phyloP scores from a whole-genome alignment of 176 grass and related monocot species.

The Oryza coarctata region DNA sequence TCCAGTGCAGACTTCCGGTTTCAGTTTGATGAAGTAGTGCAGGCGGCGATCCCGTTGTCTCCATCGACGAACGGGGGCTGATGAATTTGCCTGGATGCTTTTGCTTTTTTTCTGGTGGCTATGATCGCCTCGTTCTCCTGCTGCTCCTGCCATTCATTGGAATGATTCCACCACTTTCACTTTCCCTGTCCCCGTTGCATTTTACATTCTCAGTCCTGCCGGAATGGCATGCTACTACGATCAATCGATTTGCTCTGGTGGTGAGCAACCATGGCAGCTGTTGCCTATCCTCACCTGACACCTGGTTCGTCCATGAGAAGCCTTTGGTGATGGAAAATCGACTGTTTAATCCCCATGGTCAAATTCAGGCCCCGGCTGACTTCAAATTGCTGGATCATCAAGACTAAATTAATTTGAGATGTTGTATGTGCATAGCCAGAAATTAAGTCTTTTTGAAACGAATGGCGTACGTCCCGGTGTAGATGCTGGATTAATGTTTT shows the following conservation, averaged over 20 bases:
- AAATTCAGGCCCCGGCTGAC: no score
- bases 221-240: not conserved
- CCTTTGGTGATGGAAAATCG: no score
- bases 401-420: no score
- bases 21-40: not conserved
- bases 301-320: not conserved
- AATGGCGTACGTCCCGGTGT: no score
- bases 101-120: not conserved
- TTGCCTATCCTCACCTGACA: not conserved
- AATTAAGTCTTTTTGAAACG: no score
- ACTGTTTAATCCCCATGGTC: no score
- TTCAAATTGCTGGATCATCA: no score
- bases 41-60: slow-evolving; percentile 5
- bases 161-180: not conserved
- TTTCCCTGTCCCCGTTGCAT: not conserved
- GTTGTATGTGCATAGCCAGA: no score
- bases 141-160: not conserved
- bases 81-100: not conserved
- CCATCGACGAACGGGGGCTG: not conserved
- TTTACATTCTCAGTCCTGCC: not conserved
- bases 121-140: not conserved
- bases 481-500: no score
- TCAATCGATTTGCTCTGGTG: no score
- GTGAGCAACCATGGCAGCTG: not conserved
- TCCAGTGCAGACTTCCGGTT: not conserved